These are phyloP conservation scores for Turnera subulata DNA, from an alignment of 345 rosid genomes.

Conservation along the genomic window DNA sequence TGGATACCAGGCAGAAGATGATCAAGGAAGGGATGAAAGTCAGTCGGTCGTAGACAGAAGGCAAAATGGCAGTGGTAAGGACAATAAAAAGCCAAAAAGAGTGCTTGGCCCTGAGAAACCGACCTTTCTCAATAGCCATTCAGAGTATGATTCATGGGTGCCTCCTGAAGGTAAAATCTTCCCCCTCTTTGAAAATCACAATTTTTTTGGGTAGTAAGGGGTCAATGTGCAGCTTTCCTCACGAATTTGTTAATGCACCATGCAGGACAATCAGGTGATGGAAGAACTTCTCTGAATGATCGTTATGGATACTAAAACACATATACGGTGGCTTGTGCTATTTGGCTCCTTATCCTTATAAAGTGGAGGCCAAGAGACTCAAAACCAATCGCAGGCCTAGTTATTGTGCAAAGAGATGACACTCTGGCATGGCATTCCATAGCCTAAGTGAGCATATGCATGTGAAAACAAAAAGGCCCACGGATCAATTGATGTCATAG, in stretches of 20 bases:
- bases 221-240: background rate
- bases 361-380: too few relatives aligned
- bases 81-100: conserved; percentile 52
- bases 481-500: too few relatives aligned
- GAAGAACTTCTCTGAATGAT: conserved; percentile 81
- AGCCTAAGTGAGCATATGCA: too few relatives aligned
- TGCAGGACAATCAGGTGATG: conserved; percentile 96
- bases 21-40: conserved; percentile 26
- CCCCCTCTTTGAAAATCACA: background rate
- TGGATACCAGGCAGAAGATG: conserved; percentile 54
- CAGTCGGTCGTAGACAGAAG: conserved; percentile 25
- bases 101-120: conserved; percentile 74
- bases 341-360: too few relatives aligned
- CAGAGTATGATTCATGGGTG: conserved; percentile 75
- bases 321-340: too few relatives aligned
- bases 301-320: conserved; percentile 61
- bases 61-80: conserved; percentile 34
- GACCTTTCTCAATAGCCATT: conserved; percentile 44
- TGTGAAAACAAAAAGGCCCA: too few relatives aligned
- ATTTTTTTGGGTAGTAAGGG: background rate
- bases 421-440: too few relatives aligned
- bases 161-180: conserved; percentile 76
- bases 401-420: too few relatives aligned
- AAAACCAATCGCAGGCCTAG: too few relatives aligned
- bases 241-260: background rate